These are phyloP conservation scores for Gossypium gossypioides DNA, from an alignment of 441 rosid species.

Conservation along the genomic window DNA sequence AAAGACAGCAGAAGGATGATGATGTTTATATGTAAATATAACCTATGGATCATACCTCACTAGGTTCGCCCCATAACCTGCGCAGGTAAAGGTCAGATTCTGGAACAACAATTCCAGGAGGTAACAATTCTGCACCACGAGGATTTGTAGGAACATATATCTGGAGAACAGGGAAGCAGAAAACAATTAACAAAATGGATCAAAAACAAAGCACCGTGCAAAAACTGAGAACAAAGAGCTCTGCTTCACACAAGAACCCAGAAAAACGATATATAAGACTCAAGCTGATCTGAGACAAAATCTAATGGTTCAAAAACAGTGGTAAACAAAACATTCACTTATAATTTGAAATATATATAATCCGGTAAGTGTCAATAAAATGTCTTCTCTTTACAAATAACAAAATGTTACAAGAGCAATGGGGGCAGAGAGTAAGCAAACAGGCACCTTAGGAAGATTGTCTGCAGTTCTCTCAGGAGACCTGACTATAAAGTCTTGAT, in stretches of 20 bases:
- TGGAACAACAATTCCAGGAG: conserved; percentile 73
- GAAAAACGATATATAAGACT: not conserved
- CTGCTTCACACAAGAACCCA: not conserved
- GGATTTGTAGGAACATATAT: conserved; percentile 79
- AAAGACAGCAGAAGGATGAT: not conserved
- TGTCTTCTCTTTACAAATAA: not conserved
- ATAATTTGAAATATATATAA: not conserved
- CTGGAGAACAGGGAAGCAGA: conserved; percentile 31
- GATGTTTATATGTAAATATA: not conserved
- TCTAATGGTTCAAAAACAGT: not conserved
- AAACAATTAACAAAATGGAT: conserved; percentile 6
- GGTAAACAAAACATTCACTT: not conserved
- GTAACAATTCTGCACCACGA: conserved; percentile 76
- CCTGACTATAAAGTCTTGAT: conserved; percentile 22
- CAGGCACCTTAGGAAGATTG: conserved; percentile 35
- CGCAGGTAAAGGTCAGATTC: conserved; percentile 73
- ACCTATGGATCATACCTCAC: conserved; percentile 47
- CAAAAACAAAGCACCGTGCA: not conserved
- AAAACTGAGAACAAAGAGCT: not conserved
- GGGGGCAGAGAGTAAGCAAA: not conserved
- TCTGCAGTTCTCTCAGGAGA: conserved; percentile 26
- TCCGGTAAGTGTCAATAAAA: not conserved
- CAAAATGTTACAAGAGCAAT: conserved; percentile 5
- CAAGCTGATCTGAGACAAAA: not conserved
- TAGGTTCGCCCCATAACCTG: conserved; percentile 91